These are phyloP conservation scores for Melaleuca quinquenervia DNA, from an alignment of 345 rosid species.

Conservation along the genomic window DNA sequence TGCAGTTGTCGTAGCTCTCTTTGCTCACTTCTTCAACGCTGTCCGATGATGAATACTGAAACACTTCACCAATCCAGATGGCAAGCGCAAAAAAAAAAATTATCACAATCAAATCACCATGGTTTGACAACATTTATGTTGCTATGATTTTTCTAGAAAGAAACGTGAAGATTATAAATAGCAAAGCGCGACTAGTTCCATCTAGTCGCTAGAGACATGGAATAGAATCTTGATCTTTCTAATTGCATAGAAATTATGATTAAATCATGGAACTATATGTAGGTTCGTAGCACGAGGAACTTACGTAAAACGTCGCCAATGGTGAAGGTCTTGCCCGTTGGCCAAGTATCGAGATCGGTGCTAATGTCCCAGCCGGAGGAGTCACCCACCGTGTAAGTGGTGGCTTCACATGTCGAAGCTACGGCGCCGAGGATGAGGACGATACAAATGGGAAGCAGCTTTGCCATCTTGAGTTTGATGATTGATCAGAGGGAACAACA, in stretches of 20 bases:
- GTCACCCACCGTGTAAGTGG: constrained; percentile 73
- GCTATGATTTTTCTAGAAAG: neutral
- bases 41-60: constrained; percentile 57
- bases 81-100: neutral
- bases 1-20: constrained; percentile 39
- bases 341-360: constrained; percentile 68
- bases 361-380: constrained; percentile 91
- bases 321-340: constrained; percentile 41
- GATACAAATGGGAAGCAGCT: constrained; percentile 16
- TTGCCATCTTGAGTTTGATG: constrained; percentile 14
- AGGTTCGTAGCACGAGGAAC: neutral
- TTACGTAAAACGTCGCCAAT: constrained; percentile 72
- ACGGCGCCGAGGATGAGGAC: constrained; percentile 6
- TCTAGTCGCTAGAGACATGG: neutral
- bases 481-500: neutral
- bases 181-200: neutral
- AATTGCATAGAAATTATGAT: neutral
- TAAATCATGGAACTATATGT: neutral
- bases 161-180: neutral
- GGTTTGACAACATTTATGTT: neutral
- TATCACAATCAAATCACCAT: neutral
- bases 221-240: neutral
- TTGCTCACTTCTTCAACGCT: constrained; percentile 49
- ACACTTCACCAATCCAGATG: constrained; percentile 19
- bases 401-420: constrained; percentile 24